phyloP scores from a whole-genome alignment of 2,329 filamentous ascomycete species.

The Trichoderma aggressivum region DNA sequence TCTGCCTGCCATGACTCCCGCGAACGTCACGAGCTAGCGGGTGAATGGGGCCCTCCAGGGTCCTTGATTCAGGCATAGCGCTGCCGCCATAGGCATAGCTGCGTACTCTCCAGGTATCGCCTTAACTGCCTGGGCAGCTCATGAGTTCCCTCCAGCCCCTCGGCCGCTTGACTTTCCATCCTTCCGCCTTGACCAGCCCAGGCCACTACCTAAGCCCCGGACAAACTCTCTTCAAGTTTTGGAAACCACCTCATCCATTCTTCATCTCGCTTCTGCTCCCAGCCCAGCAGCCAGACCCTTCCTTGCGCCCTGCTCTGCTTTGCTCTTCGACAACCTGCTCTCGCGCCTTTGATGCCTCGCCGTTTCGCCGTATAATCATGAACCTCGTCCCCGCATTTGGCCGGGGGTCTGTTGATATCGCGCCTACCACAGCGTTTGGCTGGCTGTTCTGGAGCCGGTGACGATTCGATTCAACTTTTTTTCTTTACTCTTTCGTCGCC shows the following conservation, averaged over 20 bases:
- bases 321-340: background rate
- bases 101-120: constrained; percentile 1
- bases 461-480: constrained; percentile 1
- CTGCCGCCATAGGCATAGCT: constrained; percentile 10
- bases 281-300: background rate
- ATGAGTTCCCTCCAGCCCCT: constrained; percentile 14
- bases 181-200: background rate
- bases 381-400: constrained; percentile 27
- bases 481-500: background rate
- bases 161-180: constrained; percentile 6
- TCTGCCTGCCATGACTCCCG: constrained; percentile 18
- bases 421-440: constrained; percentile 19
- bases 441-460: constrained; percentile 13
- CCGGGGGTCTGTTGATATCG: constrained; percentile 29
- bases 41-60: constrained; percentile 16
- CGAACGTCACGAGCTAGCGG: constrained; percentile 19
- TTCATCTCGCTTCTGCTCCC: background rate
- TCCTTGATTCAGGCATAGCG: constrained; percentile 1
- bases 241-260: background rate
- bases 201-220: background rate
- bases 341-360: constrained; percentile 17
- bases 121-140: constrained; percentile 15
- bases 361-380: constrained; percentile 23
- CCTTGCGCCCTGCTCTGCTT: background rate
- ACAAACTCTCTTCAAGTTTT: background rate